These are phyloP conservation scores for Lachnellula hyalina DNA, from an alignment of 2,329 filamentous ascomycete genomes.

Conservation along the genomic window DNA sequence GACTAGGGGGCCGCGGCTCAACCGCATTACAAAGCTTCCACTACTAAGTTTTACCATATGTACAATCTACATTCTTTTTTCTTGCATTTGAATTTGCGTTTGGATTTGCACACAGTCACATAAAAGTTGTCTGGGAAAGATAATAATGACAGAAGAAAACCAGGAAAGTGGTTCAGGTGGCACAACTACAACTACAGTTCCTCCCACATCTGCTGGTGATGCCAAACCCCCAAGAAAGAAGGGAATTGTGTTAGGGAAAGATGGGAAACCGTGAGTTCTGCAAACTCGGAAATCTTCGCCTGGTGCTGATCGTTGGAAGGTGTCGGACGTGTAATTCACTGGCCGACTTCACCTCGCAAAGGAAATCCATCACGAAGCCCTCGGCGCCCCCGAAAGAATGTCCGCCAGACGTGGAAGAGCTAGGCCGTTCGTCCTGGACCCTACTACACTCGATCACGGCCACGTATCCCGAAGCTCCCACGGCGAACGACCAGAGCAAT, in stretches of 20 bases:
- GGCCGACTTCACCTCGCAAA: slow-evolving; percentile 54
- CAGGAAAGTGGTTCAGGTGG: slow-evolving; percentile 18
- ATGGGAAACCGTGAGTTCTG: slow-evolving; percentile 75
- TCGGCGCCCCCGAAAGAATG: slow-evolving; percentile 58
- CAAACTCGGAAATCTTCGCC: neutral
- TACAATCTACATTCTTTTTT: too few species aligned
- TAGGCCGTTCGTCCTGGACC: slow-evolving; percentile 89
- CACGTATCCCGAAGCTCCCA: slow-evolving; percentile 70
- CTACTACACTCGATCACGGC: slow-evolving; percentile 89
- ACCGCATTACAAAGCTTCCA: slow-evolving; percentile 8
- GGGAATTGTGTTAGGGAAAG: slow-evolving; percentile 69
- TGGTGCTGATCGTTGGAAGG: slow-evolving; percentile 37
- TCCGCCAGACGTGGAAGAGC: slow-evolving; percentile 80
- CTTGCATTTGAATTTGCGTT: too few species aligned
- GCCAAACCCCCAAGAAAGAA: slow-evolving; percentile 43
- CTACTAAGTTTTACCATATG: neutral
- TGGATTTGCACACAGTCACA: too few species aligned
- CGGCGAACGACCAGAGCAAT: slow-evolving; percentile 64
- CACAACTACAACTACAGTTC: neutral
- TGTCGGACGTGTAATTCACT: slow-evolving; percentile 67
- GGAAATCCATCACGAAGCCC: slow-evolving; percentile 39
- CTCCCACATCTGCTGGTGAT: too few species aligned
- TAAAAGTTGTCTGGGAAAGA: neutral
- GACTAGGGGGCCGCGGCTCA: neutral
- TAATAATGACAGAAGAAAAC: slow-evolving; percentile 27